Percentiles rank a stretch among this genome's conserved stretches.
Evolutionary conservation across 805 yeast genomes (phyloP).

Genomic region (Nakazawaea siamensis): DNA sequence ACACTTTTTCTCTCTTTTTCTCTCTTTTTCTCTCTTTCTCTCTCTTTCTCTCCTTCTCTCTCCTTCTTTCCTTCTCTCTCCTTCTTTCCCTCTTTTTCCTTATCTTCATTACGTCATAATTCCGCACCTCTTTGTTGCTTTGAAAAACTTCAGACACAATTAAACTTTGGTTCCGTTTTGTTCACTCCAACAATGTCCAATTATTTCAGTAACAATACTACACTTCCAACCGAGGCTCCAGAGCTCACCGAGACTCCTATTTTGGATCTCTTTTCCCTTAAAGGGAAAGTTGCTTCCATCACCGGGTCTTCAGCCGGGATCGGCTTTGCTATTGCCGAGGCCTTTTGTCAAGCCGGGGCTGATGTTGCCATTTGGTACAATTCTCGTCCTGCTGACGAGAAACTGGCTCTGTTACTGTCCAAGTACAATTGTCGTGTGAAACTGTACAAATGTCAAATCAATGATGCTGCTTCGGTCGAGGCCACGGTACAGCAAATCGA

Average conservation of each 20-base stretch:
- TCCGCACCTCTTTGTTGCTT: too few relatives aligned
- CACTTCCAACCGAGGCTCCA: too few relatives aligned
- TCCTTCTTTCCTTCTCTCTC: background rate
- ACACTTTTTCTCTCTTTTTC: background rate
- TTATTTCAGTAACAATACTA: slow-evolving; percentile 16
- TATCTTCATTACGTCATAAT: background rate
- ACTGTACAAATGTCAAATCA: slow-evolving; percentile 58
- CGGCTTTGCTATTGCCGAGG: slow-evolving; percentile 75
- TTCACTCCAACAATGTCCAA: too few relatives aligned
- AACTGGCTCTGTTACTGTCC: slow-evolving; percentile 45
- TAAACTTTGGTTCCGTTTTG: too few relatives aligned
- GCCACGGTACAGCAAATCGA: slow-evolving; percentile 40
- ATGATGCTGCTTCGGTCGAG: slow-evolving; percentile 41
- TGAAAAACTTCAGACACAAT: too few relatives aligned
- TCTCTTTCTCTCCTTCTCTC: background rate
- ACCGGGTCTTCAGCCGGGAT: slow-evolving; percentile 85
- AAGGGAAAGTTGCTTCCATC: slow-evolving; percentile 78
- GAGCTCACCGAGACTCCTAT: slow-evolving; percentile 48
- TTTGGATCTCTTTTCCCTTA: slow-evolving; percentile 60
- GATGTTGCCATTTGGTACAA: slow-evolving; percentile 68
- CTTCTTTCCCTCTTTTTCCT: background rate
- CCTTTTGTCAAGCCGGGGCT: slow-evolving; percentile 83
- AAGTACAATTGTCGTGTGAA: slow-evolving; percentile 53
- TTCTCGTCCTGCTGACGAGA: slow-evolving; percentile 53
- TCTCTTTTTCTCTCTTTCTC: background rate